These are phyloP conservation scores for Globisporangium echinulatum DNA, from an alignment of 352 stramenopile species.

Conservation along the genomic window DNA sequence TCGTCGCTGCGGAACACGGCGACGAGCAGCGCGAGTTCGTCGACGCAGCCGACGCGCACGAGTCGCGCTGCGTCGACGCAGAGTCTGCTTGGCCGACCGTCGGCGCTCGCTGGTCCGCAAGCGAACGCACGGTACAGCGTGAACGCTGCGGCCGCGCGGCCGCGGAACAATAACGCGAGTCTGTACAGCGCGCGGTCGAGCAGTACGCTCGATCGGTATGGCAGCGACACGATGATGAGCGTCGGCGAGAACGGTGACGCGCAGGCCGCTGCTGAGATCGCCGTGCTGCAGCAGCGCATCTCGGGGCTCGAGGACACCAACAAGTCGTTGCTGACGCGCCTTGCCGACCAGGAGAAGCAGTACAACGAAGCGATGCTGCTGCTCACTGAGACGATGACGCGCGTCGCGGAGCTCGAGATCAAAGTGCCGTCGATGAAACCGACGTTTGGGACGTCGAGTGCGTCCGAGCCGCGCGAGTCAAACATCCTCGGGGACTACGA, in stretches of 20 bases:
- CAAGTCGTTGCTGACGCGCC: constrained; percentile 56
- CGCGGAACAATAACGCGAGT: constrained; percentile 14
- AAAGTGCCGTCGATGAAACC: constrained; percentile 48
- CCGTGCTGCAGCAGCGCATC: constrained; percentile 46
- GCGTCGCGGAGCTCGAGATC: constrained; percentile 79
- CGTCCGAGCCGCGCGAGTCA: constrained; percentile 40
- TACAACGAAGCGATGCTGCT: constrained; percentile 85
- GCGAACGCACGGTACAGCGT: constrained; percentile 46
- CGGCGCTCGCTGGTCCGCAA: constrained; percentile 38
- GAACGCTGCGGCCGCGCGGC: constrained; percentile 18
- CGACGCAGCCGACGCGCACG: constrained; percentile 11
- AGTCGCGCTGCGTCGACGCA: constrained; percentile 45
- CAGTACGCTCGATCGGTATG: constrained; percentile 26
- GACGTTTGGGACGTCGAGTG: constrained; percentile 39
- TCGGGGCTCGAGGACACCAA: constrained; percentile 65
- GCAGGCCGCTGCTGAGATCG: constrained; percentile 34
- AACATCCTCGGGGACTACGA: constrained; percentile 32
- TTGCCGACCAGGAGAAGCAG: constrained; percentile 76
- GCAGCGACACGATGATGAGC: constrained; percentile 54
- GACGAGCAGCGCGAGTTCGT: constrained; percentile 10
- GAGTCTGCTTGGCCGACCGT: constrained; percentile 33
- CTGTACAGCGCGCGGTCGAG: constrained; percentile 16
- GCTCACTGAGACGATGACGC: constrained; percentile 81
- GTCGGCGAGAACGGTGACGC: constrained; percentile 37
- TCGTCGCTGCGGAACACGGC: constrained; percentile 9